Base-by-base conservation (phyloP, 2,329 filamentous ascomycete genomes). In the Apiospora sp. region DNA sequence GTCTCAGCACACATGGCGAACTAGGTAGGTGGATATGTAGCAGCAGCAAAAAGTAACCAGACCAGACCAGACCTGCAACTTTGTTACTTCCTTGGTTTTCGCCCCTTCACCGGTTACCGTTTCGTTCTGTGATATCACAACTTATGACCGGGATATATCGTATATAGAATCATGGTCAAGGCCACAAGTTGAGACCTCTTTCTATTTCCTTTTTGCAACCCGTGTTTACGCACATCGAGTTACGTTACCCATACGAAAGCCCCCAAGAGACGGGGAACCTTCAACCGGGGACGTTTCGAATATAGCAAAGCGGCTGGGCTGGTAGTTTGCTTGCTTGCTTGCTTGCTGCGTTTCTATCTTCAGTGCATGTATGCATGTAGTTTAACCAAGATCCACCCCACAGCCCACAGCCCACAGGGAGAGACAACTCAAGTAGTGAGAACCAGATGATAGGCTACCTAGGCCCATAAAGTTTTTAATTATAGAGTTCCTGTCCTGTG, bases 261-360 rank as follows among this genome's bases (percentile, higher is more conserved):
- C 37, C 37, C 51, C 27, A 58, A 34, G 51, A 19, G 27, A 34
- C 27, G 51, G 16, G 7, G 10, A 61, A 8, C 12, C 5, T n/a
- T 61, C 54, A 61, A 61, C 54, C 54, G 16, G 54, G 19, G 6
- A 61, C 1, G 54, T 61, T 37, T 61, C 30, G 30, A 37, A 19
- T 61, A 61, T 37, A 58, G 27, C 30, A 37, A 61, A 61, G 54
- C 54, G 54, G 54, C 54, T 61, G 54, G 54, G 54, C 54, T 61
- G 54, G 54, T 27, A 30, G 51, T 19, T 37, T 41, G 7, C 37
- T 41, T 41, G 37, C 37, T 41, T 37, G 37, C 34, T 7, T 37
- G 34, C 37, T 37, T 37, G 37, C 37, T 6, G 37, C 6, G 16
- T 37, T 37, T 37, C 30, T 37, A 37, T 61, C 30, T 61, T 34